A percentile compares a stretch with the other conserved stretches of the same genome.
phyloP scores from a whole-genome alignment of 768 basidiomycete genomes.

The Tulasnella sp. region DNA sequence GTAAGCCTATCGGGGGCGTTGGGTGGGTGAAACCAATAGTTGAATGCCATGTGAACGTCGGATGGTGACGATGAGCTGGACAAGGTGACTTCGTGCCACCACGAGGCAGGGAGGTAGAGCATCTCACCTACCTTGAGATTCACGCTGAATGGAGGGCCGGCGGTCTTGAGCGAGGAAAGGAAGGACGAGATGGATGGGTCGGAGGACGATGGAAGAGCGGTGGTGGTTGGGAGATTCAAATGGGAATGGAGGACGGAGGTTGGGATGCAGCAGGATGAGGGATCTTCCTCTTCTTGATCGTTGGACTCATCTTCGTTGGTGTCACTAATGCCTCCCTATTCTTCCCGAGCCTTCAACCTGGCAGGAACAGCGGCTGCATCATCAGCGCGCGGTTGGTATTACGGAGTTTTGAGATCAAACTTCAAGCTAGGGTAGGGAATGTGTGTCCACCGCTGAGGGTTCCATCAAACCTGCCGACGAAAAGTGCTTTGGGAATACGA shows the following conservation, averaged over 20 bases:
- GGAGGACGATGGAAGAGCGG: background rate
- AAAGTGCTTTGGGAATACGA: background rate
- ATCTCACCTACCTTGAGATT: conserved; percentile 1
- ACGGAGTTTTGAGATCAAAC: background rate
- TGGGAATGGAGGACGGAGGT: background rate
- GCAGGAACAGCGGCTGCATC: background rate
- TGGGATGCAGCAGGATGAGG: conserved; percentile 4
- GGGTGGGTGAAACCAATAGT: conserved; percentile 7
- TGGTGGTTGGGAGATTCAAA: conserved; percentile 1
- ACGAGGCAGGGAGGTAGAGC: conserved; percentile 9
- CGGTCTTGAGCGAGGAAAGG: background rate
- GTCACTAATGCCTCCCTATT: background rate
- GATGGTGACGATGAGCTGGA: background rate
- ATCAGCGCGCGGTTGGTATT: background rate
- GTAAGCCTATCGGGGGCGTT: background rate
- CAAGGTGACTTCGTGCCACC: conserved; percentile 11
- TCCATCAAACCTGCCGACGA: conserved; percentile 12
- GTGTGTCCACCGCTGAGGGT: background rate
- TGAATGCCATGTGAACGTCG: background rate
- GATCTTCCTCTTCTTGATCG: background rate
- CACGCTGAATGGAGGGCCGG: background rate
- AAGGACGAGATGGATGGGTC: background rate
- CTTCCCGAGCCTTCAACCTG: background rate
- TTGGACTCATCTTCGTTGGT: background rate
- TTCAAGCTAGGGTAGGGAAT: background rate